Evolutionary conservation across 164 flowering plant genomes (phyloP), one percentile per base, ranked within the genome.

Genomic region (Tetracentron sinense): DNA sequence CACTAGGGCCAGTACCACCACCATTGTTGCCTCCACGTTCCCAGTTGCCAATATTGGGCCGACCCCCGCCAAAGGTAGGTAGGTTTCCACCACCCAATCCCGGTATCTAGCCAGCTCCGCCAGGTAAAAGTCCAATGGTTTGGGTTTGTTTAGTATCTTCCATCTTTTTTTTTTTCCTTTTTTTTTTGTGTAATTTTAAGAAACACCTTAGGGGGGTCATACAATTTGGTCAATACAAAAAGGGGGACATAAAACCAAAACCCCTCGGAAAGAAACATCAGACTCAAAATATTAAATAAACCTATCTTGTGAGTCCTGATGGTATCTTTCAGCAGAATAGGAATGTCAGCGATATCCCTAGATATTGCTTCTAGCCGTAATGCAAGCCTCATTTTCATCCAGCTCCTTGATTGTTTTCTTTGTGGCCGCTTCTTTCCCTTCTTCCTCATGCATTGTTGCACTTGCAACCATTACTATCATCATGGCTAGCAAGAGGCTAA

Each of bases 71-170:
- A 5, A 56, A 56, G 33, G 33, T n/a, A 7, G 58, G 58, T 17
- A 56, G 15, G 25, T 23, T 33, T 19, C 59, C 59, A 31, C 59
- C 44, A 56, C 59, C 59, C 3, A 31, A 27, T 3, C 59, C 59
- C 19, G 59, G 59, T 31, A 56, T 56, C 15, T 31, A 4, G 42
- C 59, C 59, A 4, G 44, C 59, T 1, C 59, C 59, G 1, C 23
- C 23, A 2, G 31, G 1, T 29, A 56, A 20, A 10, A 15, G 10
- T 31, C 44, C 59, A 56, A 56, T 30, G 30, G 59, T 56, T 31
- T 56, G 44, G 16, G 42, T 20, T 56, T 56, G 44, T 20, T 31
- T 56, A 21, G 25, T 21, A 19, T 56, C 44, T 17, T 56, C 44
- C 12, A 12, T 56, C 31, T 56, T 56, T 23, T 33, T n/a, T n/a